phyloP scores from a whole-genome alignment of 495 filamentous ascomycete species.

The Aspergillus olivimuriae region DNA sequence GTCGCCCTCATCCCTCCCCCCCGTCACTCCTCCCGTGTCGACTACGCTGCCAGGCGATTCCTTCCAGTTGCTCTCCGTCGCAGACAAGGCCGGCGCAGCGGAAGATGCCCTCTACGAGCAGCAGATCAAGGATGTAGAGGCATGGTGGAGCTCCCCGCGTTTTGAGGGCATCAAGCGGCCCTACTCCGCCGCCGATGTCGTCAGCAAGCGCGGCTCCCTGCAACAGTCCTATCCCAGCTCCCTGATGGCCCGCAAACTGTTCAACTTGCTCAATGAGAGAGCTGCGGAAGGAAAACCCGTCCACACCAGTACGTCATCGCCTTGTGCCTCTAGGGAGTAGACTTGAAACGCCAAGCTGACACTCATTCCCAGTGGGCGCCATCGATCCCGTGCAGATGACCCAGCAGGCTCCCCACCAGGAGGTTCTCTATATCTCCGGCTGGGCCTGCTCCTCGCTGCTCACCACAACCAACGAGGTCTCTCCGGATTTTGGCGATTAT shows the following conservation, averaged over 20 bases:
- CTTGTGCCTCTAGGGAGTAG: neutral
- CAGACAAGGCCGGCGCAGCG: constrained; percentile 63
- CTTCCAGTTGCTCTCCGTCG: constrained; percentile 72
- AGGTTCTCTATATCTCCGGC: constrained; percentile 90
- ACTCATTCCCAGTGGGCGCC: constrained; percentile 69
- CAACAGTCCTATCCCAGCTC: constrained; percentile 86
- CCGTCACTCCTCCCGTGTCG: constrained; percentile 50
- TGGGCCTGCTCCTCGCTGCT: constrained; percentile 95
- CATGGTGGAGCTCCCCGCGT: constrained; percentile 80
- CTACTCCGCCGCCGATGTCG: constrained; percentile 84
- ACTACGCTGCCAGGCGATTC: constrained; percentile 57
- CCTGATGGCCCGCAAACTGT: constrained; percentile 89
- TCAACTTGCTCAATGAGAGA: constrained; percentile 74
- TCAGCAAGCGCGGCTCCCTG: constrained; percentile 82
- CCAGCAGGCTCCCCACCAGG: constrained; percentile 92
- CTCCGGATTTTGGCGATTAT: constrained; percentile 95
- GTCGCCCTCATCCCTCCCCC: constrained; percentile 21
- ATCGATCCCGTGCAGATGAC: constrained; percentile 99
- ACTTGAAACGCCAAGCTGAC: constrained; percentile 9
- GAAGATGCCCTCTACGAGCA: constrained; percentile 78
- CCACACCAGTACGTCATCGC: constrained; percentile 65
- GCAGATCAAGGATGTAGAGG: constrained; percentile 73
- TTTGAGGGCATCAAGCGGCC: constrained; percentile 87
- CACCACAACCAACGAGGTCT: constrained; percentile 93
- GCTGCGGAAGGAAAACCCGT: constrained; percentile 75